phyloP scores from a whole-genome alignment of 768 basidiomycete species.

The Mycena maculata region DNA sequence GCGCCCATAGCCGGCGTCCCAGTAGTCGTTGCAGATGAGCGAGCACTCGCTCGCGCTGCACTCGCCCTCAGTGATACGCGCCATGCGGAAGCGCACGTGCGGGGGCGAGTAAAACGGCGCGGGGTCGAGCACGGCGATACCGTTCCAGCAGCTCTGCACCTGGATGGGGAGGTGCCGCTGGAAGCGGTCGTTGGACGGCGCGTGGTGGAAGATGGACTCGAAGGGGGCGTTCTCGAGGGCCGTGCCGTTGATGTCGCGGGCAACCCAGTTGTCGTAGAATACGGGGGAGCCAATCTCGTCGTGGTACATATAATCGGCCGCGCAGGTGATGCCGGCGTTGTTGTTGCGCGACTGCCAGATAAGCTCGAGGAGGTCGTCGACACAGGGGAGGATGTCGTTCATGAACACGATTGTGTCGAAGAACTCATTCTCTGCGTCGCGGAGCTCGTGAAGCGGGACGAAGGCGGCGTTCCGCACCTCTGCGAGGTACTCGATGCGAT shows the following conservation, averaged over 20 bases:
- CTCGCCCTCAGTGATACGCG: conserved; percentile 85
- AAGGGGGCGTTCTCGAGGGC: conserved; percentile 98
- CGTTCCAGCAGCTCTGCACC: conserved; percentile 99
- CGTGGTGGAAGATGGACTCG: conserved; percentile 91
- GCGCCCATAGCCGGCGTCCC: conserved; percentile 94
- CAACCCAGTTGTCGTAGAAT: conserved; percentile 99
- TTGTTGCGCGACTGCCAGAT: conserved; percentile 94
- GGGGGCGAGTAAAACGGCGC: conserved; percentile 94
- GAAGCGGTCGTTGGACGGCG: conserved; percentile 81
- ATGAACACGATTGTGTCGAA: conserved; percentile 99
- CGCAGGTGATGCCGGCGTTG: conserved; percentile 98
- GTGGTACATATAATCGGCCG: conserved; percentile 99
- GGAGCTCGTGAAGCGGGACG: conserved; percentile 92
- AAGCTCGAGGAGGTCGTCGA: conserved; percentile 97
- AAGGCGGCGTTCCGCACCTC: conserved; percentile 99
- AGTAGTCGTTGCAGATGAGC: conserved; percentile 98
- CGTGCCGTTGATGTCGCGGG: conserved; percentile 97
- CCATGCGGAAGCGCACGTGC: conserved; percentile 96
- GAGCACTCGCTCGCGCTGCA: conserved; percentile 97
- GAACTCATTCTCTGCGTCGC: conserved; percentile 91
- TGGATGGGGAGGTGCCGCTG: conserved; percentile 93
- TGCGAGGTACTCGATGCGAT: conserved; percentile 99
- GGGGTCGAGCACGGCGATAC: conserved; percentile 94
- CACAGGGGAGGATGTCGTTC: conserved; percentile 99
- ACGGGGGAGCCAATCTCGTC: conserved; percentile 93